These are phyloP conservation scores for Calonectria pteridis DNA, from an alignment of 2,329 filamentous ascomycete species.

Conservation along the genomic window DNA sequence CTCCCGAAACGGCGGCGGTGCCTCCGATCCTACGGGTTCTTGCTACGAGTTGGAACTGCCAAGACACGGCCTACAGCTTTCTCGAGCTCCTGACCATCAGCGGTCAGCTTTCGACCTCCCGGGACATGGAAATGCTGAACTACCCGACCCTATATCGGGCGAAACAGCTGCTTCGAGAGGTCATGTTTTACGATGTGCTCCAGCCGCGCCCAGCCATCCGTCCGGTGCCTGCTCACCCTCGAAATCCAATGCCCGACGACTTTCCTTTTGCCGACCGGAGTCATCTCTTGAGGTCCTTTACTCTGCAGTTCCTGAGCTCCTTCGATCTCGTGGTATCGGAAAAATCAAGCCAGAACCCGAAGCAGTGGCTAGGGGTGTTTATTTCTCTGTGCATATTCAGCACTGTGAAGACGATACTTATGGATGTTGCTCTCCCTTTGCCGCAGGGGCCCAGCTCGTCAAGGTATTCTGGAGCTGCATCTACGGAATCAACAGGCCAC, in stretches of 20 bases:
- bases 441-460: constrained; percentile 28
- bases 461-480: constrained; percentile 19
- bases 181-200: constrained; percentile 66
- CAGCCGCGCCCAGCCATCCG: constrained; percentile 61
- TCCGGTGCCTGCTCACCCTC: constrained; percentile 41
- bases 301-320: constrained; percentile 64
- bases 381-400: constrained; percentile 71
- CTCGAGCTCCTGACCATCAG: constrained; percentile 66
- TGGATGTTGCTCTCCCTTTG: constrained; percentile 53
- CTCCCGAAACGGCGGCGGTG: constrained; percentile 50
- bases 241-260: constrained; percentile 54
- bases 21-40: constrained; percentile 65
- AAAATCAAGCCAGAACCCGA: constrained; percentile 53
- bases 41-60: constrained; percentile 64
- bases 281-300: constrained; percentile 62
- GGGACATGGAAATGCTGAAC: constrained; percentile 61
- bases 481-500: constrained; percentile 35
- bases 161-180: constrained; percentile 68
- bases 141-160: constrained; percentile 66
- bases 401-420: constrained; percentile 64
- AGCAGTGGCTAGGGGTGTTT: constrained; percentile 65
- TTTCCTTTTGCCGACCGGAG: constrained; percentile 61
- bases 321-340: constrained; percentile 62
- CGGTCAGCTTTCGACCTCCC: constrained; percentile 60
- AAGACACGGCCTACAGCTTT: constrained; percentile 62